phyloP scores from a whole-genome alignment of 495 filamentous ascomycete species.

The Clavariopsis aquatica region DNA sequence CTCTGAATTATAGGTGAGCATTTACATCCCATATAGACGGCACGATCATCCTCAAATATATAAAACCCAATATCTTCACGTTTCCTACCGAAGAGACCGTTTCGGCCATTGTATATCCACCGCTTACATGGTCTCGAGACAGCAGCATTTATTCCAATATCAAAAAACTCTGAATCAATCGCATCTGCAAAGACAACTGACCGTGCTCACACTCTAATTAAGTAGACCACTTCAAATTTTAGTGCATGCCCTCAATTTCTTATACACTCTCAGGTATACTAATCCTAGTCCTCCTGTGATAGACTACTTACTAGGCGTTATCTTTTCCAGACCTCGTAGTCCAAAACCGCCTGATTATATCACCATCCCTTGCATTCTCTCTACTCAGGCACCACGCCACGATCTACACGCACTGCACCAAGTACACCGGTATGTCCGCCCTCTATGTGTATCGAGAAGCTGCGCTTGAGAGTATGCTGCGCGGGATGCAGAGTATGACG shows the following conservation, averaged over 20 bases:
- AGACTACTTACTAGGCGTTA: conserved; percentile 24
- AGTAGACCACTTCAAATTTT: conserved; percentile 11
- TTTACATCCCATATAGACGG: no score
- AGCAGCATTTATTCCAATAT: not conserved
- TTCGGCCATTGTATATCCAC: not conserved
- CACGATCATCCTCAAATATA: not conserved
- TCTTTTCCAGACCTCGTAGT: conserved; percentile 11
- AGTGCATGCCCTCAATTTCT: conserved; percentile 4
- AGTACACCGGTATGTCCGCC: conserved; percentile 5
- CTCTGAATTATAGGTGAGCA: no score
- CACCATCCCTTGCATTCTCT: conserved; percentile 3
- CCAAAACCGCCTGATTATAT: conserved; percentile 7
- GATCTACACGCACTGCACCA: not conserved
- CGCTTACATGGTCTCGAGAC: not conserved
- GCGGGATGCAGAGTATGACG: conserved; percentile 1
- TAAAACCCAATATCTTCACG: not conserved
- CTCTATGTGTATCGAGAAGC: not conserved
- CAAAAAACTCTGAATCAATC: no score
- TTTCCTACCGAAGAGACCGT: not conserved
- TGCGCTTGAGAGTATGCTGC: not conserved
- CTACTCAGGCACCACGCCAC: not conserved
- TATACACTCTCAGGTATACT: not conserved
- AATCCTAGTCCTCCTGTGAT: not conserved
- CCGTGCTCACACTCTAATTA: not conserved
- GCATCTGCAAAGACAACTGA: no score